Evolutionary conservation across 1,139 yeast genomes (phyloP).

Genomic region (Geotrichum siamense): DNA sequence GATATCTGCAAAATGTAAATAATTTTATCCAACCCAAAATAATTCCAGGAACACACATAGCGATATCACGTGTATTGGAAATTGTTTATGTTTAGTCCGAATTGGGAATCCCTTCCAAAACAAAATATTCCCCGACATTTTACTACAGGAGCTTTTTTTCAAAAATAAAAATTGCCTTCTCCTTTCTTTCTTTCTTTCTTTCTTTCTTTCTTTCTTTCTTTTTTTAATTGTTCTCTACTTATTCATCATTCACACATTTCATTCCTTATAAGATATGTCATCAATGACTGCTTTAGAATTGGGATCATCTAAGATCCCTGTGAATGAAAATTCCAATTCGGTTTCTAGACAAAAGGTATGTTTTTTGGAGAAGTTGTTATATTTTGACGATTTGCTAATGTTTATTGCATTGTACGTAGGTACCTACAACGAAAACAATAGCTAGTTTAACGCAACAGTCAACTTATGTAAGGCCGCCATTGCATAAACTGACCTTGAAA

Average conservation of each 20-base stretch:
- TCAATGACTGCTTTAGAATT: conserved; percentile 22
- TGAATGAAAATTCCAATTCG: conserved; percentile 25
- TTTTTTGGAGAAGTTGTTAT: conserved; percentile 17
- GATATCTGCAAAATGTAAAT: too few relatives aligned
- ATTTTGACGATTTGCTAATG: neutral
- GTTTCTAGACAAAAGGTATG: conserved; percentile 16
- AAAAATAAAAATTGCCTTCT: neutral
- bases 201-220: neutral
- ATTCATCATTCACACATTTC: neutral
- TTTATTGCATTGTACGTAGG: neutral
- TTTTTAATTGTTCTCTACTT: neutral
- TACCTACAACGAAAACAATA: conserved; percentile 10
- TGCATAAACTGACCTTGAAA: conserved; percentile 29
- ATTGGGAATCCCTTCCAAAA: conserved; percentile 5
- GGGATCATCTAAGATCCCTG: conserved; percentile 24
- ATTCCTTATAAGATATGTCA: neutral
- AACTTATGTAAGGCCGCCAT: conserved; percentile 23
- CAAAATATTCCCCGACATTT: neutral
- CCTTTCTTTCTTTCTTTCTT: neutral
- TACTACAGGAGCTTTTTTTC: too few relatives aligned
- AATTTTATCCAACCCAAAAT: too few relatives aligned
- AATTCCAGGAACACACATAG: too few relatives aligned
- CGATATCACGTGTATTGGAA: neutral
- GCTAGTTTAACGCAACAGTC: conserved; percentile 6
- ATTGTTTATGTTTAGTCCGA: conserved; percentile 9